phyloP scores from a whole-genome alignment of 129 eudicot species.

The Artemisia argyi region DNA sequence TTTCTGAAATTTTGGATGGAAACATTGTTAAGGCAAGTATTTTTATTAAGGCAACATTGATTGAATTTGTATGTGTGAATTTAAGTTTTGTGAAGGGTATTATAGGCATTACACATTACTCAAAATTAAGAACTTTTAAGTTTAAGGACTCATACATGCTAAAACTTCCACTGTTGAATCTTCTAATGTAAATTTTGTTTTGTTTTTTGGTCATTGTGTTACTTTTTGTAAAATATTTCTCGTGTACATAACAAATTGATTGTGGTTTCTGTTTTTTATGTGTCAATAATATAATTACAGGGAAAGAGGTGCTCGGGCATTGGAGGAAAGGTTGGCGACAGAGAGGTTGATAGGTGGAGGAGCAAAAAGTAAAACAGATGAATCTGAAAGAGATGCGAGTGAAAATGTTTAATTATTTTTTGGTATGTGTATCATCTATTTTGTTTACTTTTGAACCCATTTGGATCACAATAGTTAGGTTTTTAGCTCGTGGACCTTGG shows the following conservation, averaged over 20 bases:
- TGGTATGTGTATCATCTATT: conserved; percentile 33
- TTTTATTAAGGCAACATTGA: too few species aligned
- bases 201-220: background rate
- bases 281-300: conserved; percentile 38
- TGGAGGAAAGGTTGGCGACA: conserved; percentile 90
- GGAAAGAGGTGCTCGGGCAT: conserved; percentile 97
- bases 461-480: conserved; percentile 23
- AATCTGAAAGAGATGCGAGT: conserved; percentile 57
- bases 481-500: conserved; percentile 10
- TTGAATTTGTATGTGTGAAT: too few species aligned
- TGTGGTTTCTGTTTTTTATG: background rate
- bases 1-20: too few species aligned
- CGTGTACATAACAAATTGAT: background rate
- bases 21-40: too few species aligned
- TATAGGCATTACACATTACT: too few species aligned
- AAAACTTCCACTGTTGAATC: too few species aligned
- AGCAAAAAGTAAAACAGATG: conserved; percentile 47
- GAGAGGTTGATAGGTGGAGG: conserved; percentile 64
- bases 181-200: too few species aligned
- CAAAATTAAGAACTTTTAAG: too few species aligned
- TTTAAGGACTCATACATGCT: too few species aligned
- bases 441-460: conserved; percentile 13
- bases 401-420: conserved; percentile 58
- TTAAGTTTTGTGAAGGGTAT: too few species aligned
- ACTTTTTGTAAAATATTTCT: background rate